Evolutionary conservation across 345 rosid species (phyloP), one percentile per base, ranked within the genome.

Genomic region (Turnera subulata): DNA sequence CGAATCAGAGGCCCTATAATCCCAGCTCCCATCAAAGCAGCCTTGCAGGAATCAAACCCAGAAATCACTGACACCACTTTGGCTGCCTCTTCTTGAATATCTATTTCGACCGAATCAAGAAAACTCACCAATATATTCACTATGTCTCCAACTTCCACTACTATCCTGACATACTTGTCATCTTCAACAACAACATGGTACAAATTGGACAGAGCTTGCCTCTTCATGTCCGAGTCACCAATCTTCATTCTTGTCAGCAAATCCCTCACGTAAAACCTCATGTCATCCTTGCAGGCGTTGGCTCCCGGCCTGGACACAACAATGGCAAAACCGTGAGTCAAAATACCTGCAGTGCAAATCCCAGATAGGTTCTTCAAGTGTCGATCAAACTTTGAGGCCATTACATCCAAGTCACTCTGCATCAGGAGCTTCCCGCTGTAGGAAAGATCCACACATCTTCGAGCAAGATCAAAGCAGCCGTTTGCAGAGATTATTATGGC

Each of bases 361-460:
- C 75, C 83, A 25, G 84, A 69, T 19, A 93, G 75, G 51, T 72
- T 74, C 73, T 76, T 81, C 25, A 78, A 61, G 32, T 82, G 85
- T 0, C 46, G 50, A 45, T 84, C 92, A 39, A 89, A 72, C 59
- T 72, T 93, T 0, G 81, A 65, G 0, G 81, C 76, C 50, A 87
- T 52, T 4, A 82, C 73, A 65, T 93, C 97, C 56, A 93, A 73
- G 73, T 89, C 91, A 58, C 97, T 89, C 77, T 93, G 97, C 99
- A 93, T 93, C 80, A 89, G 68, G 16, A 93, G 94, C 88, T 89
- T 89, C 17, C 99, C 99, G 52, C 81, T 77, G 80, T 74, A 89
- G 6, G 89, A 76, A 55, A 82, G 75, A 75, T 84, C 84, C 58
- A 82, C 67, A 57, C 99, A 93, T 15, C 81, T 70, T 46, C 82